A percentile compares a stretch with the other conserved stretches of the same genome.
These are phyloP conservation scores for Chytridium lagenaria DNA, from an alignment of 371 early-diverging fungal species.

Conservation along the genomic window DNA sequence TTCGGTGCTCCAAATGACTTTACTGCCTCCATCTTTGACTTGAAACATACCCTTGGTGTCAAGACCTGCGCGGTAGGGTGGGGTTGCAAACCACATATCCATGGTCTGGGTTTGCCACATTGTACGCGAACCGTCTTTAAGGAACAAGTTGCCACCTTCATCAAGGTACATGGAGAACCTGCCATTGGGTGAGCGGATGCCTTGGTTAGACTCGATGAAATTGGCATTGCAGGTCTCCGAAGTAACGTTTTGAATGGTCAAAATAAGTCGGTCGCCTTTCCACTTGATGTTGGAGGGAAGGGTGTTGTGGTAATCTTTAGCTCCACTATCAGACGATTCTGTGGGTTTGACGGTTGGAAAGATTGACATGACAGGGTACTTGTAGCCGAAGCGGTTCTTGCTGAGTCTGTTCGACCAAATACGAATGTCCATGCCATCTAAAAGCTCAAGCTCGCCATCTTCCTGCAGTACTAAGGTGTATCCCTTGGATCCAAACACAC, in stretches of 20 bases:
- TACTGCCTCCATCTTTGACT: conserved; percentile 9
- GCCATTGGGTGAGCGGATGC: conserved; percentile 11
- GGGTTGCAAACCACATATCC: conserved; percentile 4
- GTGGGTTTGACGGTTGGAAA: background rate
- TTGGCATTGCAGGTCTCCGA: background rate
- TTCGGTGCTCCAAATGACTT: conserved; percentile 7
- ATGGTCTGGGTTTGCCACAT: conserved; percentile 18
- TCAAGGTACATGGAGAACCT: background rate
- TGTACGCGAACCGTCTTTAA: background rate
- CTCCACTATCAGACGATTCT: background rate
- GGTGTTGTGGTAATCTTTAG: background rate
- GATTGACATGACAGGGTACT: conserved; percentile 4
- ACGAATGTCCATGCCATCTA: conserved; percentile 12
- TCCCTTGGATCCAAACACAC: background rate
- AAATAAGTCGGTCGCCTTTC: background rate
- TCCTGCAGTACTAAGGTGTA: conserved; percentile 8
- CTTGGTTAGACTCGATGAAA: background rate
- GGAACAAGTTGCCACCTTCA: conserved; percentile 11
- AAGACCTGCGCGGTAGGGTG: conserved; percentile 10
- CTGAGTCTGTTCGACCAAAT: conserved; percentile 13
- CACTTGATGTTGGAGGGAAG: background rate
- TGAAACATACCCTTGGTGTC: background rate
- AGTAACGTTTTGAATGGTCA: too few species aligned
- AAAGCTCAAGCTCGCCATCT: conserved; percentile 14
- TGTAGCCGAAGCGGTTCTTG: conserved; percentile 10